Evolutionary conservation across 1,284 basidiomycete genomes (phyloP).

Genomic region (Butyriboletus appendiculatus): DNA sequence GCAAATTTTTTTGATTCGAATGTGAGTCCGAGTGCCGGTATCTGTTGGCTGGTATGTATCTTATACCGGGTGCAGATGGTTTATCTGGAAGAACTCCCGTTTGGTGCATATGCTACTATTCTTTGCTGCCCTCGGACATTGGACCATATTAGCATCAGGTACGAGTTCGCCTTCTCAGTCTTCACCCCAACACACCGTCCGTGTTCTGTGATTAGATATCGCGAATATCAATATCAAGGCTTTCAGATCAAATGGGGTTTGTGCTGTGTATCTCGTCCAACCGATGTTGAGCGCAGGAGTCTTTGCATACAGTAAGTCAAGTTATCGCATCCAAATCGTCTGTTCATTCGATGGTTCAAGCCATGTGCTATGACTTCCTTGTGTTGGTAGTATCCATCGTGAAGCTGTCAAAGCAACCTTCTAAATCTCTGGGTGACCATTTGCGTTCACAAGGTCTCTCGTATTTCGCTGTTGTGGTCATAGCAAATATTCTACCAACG

Average conservation of each 20-base stretch:
- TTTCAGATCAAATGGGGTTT: not conserved
- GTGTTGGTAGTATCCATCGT: slow-evolving; percentile 1
- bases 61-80: not conserved
- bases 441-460: not conserved
- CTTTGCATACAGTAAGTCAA: not conserved
- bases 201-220: not conserved
- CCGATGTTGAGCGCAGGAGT: not conserved
- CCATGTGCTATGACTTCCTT: slow-evolving; percentile 1
- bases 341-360: not conserved
- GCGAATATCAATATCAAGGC: not conserved
- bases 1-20: not conserved
- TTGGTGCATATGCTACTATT: not conserved
- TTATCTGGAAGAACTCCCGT: not conserved
- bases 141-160: not conserved
- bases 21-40: not conserved
- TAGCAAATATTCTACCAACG: not conserved
- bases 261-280: not conserved
- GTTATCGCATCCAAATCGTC: not conserved
- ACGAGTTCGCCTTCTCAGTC: not conserved
- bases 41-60: not conserved
- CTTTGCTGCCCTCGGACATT: not conserved
- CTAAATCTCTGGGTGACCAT: not conserved
- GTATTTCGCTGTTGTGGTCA: not conserved
- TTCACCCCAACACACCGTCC: not conserved
- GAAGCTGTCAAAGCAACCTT: not conserved